Percentiles rank a stretch among this genome's conserved stretches.
phyloP scores from a whole-genome alignment of 2,329 filamentous ascomycete genomes.

The Alternaria atra region DNA sequence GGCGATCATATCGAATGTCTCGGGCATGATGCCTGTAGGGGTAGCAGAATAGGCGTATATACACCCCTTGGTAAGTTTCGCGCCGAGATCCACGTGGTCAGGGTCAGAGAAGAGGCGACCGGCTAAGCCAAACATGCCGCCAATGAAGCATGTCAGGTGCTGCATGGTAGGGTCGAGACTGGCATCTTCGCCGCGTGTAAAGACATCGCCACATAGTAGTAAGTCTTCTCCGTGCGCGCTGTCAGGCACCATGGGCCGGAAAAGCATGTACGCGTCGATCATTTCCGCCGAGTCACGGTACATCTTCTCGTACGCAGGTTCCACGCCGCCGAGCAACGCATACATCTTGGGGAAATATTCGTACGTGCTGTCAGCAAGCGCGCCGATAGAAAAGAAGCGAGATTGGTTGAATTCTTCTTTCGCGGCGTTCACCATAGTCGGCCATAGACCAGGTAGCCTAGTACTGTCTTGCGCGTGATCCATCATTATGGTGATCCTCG shows the following conservation, averaged over 20 bases:
- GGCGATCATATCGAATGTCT: constrained; percentile 62
- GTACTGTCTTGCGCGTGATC: constrained; percentile 44
- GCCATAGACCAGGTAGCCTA: constrained; percentile 49
- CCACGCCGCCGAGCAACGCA: constrained; percentile 51
- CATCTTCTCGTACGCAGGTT: constrained; percentile 60
- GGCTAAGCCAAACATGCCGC: constrained; percentile 69
- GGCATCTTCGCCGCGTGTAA: constrained; percentile 22
- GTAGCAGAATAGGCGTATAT: constrained; percentile 67
- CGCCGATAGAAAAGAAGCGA: constrained; percentile 46
- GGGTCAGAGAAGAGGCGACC: constrained; percentile 64
- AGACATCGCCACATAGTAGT: constrained; percentile 50
- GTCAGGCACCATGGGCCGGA: constrained; percentile 54
- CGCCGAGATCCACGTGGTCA: constrained; percentile 63
- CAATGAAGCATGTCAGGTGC: constrained; percentile 68
- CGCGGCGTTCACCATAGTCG: constrained; percentile 52
- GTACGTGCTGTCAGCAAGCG: constrained; percentile 50
- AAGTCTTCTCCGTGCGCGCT: constrained; percentile 34
- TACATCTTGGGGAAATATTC: constrained; percentile 51
- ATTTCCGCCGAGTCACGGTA: constrained; percentile 62
- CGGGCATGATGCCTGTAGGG: constrained; percentile 68
- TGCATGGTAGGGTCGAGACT: constrained; percentile 60
- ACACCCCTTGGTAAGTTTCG: constrained; percentile 68
- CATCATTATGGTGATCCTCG: constrained; percentile 44
- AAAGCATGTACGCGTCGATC: constrained; percentile 59
- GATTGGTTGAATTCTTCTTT: constrained; percentile 38